Conservation (phyloP, 2,329 filamentous ascomycete species). For the Davidsoniella eucalypti region DNA sequence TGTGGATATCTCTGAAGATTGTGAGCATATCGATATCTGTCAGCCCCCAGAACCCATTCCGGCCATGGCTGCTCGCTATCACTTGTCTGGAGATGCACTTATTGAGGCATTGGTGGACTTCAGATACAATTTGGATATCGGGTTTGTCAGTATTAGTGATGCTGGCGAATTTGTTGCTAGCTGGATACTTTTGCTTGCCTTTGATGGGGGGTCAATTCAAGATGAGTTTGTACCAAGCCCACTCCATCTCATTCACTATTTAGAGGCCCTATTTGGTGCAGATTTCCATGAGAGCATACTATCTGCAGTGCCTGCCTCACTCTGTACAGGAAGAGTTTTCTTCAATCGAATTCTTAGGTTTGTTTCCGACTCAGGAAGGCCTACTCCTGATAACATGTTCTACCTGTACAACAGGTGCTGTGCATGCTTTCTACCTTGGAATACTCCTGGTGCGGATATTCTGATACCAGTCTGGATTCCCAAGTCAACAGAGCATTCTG, state of each 20-base stretch:
- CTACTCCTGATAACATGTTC: not conserved
- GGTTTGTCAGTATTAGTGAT: not conserved
- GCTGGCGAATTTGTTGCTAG: not conserved
- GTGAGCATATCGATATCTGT: not conserved
- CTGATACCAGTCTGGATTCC: not conserved
- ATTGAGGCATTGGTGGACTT: not conserved
- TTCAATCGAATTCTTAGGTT: not conserved
- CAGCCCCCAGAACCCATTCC: not conserved
- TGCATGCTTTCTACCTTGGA: not conserved
- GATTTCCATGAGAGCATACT: too few species aligned
- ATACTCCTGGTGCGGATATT: not conserved
- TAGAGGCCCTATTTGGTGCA: too few species aligned
- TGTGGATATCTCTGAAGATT: not conserved
- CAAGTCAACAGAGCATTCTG: not conserved
- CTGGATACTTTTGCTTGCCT: too few species aligned
- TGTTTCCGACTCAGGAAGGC: not conserved
- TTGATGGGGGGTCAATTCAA: too few species aligned
- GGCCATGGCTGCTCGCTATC: not conserved
- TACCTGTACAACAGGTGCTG: not conserved
- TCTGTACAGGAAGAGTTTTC: not conserved
- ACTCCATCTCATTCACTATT: too few species aligned
- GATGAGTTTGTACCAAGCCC: too few species aligned
- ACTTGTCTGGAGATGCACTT: not conserved
- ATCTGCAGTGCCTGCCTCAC: too few species aligned
- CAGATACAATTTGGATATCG: not conserved